phyloP scores from a whole-genome alignment of 139 green algal genomes.

The Micromonas pusilla region DNA sequence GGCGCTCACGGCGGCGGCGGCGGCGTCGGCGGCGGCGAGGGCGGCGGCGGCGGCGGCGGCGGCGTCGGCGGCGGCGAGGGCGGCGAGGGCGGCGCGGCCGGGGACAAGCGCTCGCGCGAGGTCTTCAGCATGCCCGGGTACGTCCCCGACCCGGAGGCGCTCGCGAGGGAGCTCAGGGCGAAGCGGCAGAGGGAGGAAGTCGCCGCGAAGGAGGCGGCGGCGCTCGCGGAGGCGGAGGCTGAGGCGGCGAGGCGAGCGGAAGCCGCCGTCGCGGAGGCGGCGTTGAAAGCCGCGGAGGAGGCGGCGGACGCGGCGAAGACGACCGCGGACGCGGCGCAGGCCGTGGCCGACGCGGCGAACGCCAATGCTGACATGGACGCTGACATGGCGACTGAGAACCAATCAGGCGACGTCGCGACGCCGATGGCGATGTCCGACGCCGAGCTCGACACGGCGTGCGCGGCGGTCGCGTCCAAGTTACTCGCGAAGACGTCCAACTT shows the following conservation, averaged over 20 bases:
- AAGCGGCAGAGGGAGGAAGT: neutral
- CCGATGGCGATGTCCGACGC: too few species aligned
- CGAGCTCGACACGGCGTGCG: neutral
- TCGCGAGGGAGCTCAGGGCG: conserved; percentile 11
- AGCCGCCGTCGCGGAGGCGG: neutral
- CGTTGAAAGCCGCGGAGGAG: neutral
- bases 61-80: conserved; percentile 16
- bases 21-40: conserved; percentile 16
- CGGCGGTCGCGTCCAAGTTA: neutral
- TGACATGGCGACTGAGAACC: too few species aligned
- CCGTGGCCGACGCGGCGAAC: neutral
- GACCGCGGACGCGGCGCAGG: neutral
- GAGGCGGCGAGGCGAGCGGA: neutral
- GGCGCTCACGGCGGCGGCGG: too few species aligned
- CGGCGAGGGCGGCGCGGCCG: conserved; percentile 17
- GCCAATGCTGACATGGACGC: too few species aligned
- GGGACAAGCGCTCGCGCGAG: conserved; percentile 8
- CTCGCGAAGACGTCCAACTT: neutral
- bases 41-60: conserved; percentile 23
- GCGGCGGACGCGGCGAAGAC: neutral
- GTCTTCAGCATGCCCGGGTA: neutral
- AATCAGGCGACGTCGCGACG: too few species aligned
- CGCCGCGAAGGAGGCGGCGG: neutral
- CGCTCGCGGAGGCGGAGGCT: neutral
- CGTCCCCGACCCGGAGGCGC: conserved; percentile 31